These are phyloP conservation scores for Phytophthora pini DNA, from an alignment of 352 stramenopile genomes.

Conservation along the genomic window DNA sequence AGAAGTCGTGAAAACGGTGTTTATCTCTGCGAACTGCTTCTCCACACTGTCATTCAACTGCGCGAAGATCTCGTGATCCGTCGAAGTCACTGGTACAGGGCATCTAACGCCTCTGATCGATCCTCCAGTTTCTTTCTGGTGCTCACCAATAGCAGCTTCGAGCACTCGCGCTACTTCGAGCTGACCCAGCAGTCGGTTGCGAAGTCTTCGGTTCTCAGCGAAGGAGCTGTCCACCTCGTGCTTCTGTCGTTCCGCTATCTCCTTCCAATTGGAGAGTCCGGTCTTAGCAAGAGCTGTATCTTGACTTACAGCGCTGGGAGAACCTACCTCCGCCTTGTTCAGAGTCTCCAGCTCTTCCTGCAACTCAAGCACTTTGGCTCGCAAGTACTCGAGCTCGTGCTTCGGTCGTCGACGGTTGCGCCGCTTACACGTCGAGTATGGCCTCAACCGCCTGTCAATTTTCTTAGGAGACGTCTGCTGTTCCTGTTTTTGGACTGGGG, in stretches of 20 bases:
- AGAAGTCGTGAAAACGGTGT: constrained; percentile 21
- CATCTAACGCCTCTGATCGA: background rate
- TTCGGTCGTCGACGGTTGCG: constrained; percentile 39
- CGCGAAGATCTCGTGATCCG: constrained; percentile 27
- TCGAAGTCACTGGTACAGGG: constrained; percentile 1
- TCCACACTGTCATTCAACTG: constrained; percentile 24
- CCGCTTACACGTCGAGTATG: constrained; percentile 29
- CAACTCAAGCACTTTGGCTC: constrained; percentile 30
- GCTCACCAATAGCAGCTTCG: constrained; percentile 33
- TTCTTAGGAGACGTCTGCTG: constrained; percentile 17
- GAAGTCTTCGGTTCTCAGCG: constrained; percentile 28
- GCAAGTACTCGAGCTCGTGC: constrained; percentile 43
- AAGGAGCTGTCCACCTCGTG: constrained; percentile 18
- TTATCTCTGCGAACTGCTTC: constrained; percentile 22
- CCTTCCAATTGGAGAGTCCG: constrained; percentile 26
- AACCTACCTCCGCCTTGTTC: background rate
- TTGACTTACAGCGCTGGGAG: background rate
- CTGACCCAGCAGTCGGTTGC: constrained; percentile 29
- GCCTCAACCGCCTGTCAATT: constrained; percentile 22
- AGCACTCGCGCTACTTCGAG: constrained; percentile 29
- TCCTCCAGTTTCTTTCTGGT: constrained; percentile 21
- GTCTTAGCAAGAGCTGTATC: constrained; percentile 7
- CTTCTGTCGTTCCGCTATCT: constrained; percentile 27
- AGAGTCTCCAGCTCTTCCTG: constrained; percentile 31
- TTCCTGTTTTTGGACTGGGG: constrained; percentile 1